These are phyloP conservation scores for Colletotrichum sp. DNA, from an alignment of 2,329 filamentous ascomycete genomes.

Conservation along the genomic window DNA sequence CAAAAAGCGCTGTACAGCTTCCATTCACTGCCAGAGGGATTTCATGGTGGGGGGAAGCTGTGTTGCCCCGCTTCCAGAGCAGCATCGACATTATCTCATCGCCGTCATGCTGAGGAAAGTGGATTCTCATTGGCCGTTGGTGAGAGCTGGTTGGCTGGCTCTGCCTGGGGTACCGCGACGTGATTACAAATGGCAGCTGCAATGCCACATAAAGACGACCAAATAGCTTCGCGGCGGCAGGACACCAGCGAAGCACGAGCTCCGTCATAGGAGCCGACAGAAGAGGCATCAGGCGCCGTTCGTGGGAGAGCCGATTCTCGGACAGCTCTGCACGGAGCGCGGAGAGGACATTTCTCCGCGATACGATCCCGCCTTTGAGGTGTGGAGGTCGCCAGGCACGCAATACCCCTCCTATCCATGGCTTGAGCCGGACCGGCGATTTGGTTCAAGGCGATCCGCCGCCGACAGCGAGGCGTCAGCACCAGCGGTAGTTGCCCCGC, in stretches of 20 bases:
- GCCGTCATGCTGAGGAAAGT: constrained; percentile 5
- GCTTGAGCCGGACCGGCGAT: background rate
- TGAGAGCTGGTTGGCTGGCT: background rate
- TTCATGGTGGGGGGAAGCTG: constrained; percentile 5
- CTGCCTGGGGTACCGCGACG: background rate
- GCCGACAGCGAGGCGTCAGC: background rate
- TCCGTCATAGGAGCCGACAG: background rate
- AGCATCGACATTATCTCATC: constrained; percentile 1
- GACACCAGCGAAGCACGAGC: background rate
- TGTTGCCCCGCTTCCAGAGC: constrained; percentile 9
- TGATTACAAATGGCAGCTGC: constrained; percentile 9
- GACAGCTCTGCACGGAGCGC: background rate
- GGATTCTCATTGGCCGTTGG: background rate
- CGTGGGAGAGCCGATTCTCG: background rate
- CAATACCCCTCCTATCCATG: background rate
- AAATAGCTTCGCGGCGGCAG: background rate
- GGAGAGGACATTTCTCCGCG: background rate
- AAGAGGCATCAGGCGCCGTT: background rate
- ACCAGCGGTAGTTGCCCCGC: background rate
- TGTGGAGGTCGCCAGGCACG: background rate
- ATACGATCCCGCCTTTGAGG: background rate
- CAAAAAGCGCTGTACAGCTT: background rate
- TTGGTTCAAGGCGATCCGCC: background rate
- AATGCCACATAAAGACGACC: background rate
- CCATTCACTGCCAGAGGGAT: background rate